Evolutionary conservation across 2,329 filamentous ascomycete genomes (phyloP), one percentile per base, ranked within the genome.

Genomic region (Talaromyces albobiverticillius): DNA sequence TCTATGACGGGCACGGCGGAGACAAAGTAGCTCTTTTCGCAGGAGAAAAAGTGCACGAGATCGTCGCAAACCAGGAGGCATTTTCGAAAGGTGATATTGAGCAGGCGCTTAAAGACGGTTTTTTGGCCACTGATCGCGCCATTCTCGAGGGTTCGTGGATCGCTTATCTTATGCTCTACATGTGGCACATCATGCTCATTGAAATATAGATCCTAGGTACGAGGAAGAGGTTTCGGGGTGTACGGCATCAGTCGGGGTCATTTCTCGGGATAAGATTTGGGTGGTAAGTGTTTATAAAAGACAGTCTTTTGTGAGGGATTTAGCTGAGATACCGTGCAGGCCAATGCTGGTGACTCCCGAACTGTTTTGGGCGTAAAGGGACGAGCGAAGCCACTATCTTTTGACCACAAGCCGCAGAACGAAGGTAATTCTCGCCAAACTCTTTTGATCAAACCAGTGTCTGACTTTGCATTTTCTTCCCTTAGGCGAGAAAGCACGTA

Each of bases 391-490:
- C 94, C 94, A 50, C 81, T 99, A 57, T 99, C 94, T n/a, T 95
- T 95, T 70, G 94, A 99, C 72, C 94, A 99, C 81, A 99, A 99
- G 78, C 94, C 94, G 40, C 92, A 96, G 73, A 96, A 97, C 64
- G 94, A 99, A 82, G 90, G 91, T 95, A 70, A 18, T 18, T 32
- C 25, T 43, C 14, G n/a, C 3, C 22, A 2, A 14, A 26, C 23
- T 3, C 3, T 18, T 16, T 5, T 14, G 22, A 43, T 29, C 3
- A 45, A 20, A 23, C 40, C 23, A n/a, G 10, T 16, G 18, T 2
- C 16, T 52, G 5, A 25, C 29, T 26, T 45, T 31, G 34, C 9
- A 10, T 11, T n/a, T 25, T 26, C 40, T 22, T 53, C n/a, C n/a
- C n/a, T 64, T 64, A 96, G 90, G 86, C 70, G 94, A 99, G 77